These are phyloP conservation scores for Fusarium sp. DNA, from an alignment of 2,329 filamentous ascomycete species.

Conservation along the genomic window DNA sequence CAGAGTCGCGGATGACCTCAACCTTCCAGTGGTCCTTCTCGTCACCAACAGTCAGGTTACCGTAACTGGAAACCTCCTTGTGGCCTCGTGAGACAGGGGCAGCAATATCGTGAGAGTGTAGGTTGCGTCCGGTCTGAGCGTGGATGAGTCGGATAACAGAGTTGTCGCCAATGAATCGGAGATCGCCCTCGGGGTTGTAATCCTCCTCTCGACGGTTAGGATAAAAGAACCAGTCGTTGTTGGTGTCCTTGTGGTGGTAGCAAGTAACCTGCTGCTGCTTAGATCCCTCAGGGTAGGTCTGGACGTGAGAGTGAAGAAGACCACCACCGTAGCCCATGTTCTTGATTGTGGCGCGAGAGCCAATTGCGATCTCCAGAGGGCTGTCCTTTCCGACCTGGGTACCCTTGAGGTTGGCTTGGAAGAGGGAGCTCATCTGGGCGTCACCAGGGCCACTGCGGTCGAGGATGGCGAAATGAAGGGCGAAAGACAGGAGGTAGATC, in stretches of 20 bases:
- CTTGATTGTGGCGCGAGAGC: conserved; percentile 92
- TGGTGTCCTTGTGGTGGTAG: conserved; percentile 99
- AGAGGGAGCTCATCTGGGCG: conserved; percentile 99
- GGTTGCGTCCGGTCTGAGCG: conserved; percentile 93
- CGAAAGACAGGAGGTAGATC: conserved; percentile 97
- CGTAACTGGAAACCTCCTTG: conserved; percentile 94
- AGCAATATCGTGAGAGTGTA: conserved; percentile 91
- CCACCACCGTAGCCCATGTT: conserved; percentile 99
- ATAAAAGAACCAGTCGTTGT: conserved; percentile 99
- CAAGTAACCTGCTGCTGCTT: conserved; percentile 96
- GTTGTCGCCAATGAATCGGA: conserved; percentile 81
- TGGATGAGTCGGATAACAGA: conserved; percentile 88
- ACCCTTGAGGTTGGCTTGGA: conserved; percentile 94
- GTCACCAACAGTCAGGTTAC: conserved; percentile 93
- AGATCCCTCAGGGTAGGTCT: conserved; percentile 95
- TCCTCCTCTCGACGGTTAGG: conserved; percentile 83
- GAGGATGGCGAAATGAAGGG: conserved; percentile 91
- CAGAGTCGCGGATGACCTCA: conserved; percentile 90
- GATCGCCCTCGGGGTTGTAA: conserved; percentile 74
- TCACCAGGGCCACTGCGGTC: conserved; percentile 95
- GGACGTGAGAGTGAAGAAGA: conserved; percentile 93
- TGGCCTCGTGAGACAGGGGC: conserved; percentile 91
- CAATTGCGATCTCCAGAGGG: conserved; percentile 89
- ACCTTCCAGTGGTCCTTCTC: conserved; percentile 98
- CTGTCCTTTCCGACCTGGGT: conserved; percentile 96